Evolutionary conservation across 352 stramenopile genomes (phyloP).

Genomic region (Blastocystis sp.): DNA sequence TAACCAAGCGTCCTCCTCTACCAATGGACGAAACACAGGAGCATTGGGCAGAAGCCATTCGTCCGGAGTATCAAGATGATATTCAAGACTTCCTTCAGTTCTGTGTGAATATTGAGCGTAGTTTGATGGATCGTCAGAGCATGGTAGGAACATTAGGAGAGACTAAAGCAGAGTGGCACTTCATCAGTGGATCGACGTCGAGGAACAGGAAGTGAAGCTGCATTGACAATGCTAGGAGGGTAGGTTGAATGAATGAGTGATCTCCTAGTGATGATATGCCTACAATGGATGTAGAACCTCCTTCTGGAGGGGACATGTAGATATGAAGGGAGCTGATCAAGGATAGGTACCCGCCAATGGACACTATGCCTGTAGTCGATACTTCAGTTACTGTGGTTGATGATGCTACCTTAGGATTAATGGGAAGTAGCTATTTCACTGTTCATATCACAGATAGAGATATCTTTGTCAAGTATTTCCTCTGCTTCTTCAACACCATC

Average conservation of each 20-base stretch:
- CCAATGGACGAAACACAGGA: neutral
- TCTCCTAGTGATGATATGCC: neutral
- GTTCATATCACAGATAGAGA: neutral
- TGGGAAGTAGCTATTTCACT: neutral
- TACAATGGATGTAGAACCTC: neutral
- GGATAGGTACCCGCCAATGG: neutral
- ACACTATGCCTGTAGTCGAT: slow-evolving; percentile 1
- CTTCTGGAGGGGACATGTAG: neutral
- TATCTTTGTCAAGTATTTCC: slow-evolving; percentile 8
- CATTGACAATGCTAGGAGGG: too few relatives aligned
- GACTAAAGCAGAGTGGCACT: neutral
- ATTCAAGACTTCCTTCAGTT: neutral
- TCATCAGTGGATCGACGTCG: neutral
- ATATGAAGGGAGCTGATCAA: neutral
- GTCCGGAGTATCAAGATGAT: neutral
- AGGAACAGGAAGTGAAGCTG: neutral
- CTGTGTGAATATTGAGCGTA: neutral
- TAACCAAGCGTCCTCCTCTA: slow-evolving; percentile 15
- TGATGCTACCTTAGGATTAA: neutral
- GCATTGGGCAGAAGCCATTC: neutral
- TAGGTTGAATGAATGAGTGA: too few relatives aligned
- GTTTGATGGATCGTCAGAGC: neutral
- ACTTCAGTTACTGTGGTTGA: neutral
- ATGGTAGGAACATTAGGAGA: neutral
- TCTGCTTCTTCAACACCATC: slow-evolving; percentile 38